These are phyloP conservation scores for Pythium myriotylum DNA, from an alignment of 352 stramenopile genomes.

Conservation along the genomic window DNA sequence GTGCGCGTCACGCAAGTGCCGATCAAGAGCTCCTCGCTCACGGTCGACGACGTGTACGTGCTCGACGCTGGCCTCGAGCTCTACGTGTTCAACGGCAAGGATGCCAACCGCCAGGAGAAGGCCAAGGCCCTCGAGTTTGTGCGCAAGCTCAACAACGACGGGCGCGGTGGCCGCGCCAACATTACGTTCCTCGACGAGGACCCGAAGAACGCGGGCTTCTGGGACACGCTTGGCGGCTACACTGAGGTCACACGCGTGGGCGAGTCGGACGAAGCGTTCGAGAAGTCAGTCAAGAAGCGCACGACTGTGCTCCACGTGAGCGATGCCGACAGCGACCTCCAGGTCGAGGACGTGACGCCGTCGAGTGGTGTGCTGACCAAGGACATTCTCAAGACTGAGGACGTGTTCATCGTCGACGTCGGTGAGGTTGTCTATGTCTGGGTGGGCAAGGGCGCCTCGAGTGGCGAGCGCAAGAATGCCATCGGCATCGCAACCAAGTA, in stretches of 20 bases:
- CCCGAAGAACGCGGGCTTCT: slow-evolving; percentile 91
- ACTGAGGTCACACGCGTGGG: slow-evolving; percentile 63
- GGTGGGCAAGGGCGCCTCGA: slow-evolving; percentile 87
- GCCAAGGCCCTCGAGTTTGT: slow-evolving; percentile 90
- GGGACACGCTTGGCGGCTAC: slow-evolving; percentile 89
- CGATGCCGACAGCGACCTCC: slow-evolving; percentile 59
- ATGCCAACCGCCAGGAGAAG: slow-evolving; percentile 89
- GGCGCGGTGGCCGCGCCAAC: slow-evolving; percentile 73
- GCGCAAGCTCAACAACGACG: slow-evolving; percentile 86
- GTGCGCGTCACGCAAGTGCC: slow-evolving; percentile 89
- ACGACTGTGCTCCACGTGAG: slow-evolving; percentile 81
- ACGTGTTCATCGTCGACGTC: slow-evolving; percentile 94
- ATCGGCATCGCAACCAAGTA: slow-evolving; percentile 88
- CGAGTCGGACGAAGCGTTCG: slow-evolving; percentile 63
- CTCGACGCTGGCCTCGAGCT: slow-evolving; percentile 93
- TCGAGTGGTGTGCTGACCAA: slow-evolving; percentile 76
- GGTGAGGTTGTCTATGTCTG: slow-evolving; percentile 91
- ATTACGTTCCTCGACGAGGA: slow-evolving; percentile 91
- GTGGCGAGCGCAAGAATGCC: slow-evolving; percentile 85
- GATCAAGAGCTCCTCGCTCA: slow-evolving; percentile 82
- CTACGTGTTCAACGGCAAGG: slow-evolving; percentile 84
- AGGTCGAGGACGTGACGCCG: slow-evolving; percentile 67
- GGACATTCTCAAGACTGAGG: slow-evolving; percentile 76
- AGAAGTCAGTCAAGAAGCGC: slow-evolving; percentile 60
- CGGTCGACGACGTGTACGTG: slow-evolving; percentile 94